Evolutionary conservation across 2,329 filamentous ascomycete genomes (phyloP).

Genomic region (Penicillium crustosum): DNA sequence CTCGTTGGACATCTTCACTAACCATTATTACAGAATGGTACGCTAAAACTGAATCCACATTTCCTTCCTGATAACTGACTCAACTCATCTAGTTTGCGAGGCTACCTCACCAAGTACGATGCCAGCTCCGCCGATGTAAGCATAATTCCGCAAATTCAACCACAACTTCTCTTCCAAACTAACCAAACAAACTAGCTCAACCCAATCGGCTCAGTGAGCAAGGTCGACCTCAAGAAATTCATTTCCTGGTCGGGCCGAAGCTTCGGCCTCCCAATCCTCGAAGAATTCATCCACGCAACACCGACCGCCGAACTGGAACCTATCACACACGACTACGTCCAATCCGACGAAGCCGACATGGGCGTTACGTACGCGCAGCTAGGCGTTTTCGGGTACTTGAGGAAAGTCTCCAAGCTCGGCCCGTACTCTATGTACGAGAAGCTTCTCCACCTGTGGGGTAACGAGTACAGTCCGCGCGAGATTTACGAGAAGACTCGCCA

Average conservation of each 20-base stretch:
- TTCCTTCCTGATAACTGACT: constrained; percentile 21
- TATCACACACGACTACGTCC: constrained; percentile 48
- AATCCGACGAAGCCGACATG: constrained; percentile 45
- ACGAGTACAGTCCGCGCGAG: constrained; percentile 42
- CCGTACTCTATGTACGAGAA: constrained; percentile 56
- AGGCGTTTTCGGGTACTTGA: constrained; percentile 52
- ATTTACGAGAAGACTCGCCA: constrained; percentile 50
- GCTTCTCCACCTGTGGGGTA: constrained; percentile 53
- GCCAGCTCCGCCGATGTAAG: constrained; percentile 50
- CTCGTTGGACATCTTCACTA: background rate
- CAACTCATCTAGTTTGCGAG: constrained; percentile 22
- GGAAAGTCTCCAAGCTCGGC: constrained; percentile 57
- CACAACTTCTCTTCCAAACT: background rate
- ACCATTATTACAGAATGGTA: constrained; percentile 30
- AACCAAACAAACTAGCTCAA: constrained; percentile 24
- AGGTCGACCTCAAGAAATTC: constrained; percentile 70
- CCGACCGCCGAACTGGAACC: constrained; percentile 67
- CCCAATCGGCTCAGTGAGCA: constrained; percentile 54
- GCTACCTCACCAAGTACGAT: constrained; percentile 73
- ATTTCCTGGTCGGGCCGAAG: constrained; percentile 62
- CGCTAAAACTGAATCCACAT: background rate
- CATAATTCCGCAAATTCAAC: background rate
- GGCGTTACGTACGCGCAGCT: constrained; percentile 57
- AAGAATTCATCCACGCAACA: constrained; percentile 63
- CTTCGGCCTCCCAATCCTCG: constrained; percentile 64